phyloP scores from a whole-genome alignment of 495 filamentous ascomycete genomes.

The Lineolata rhizophorae region DNA sequence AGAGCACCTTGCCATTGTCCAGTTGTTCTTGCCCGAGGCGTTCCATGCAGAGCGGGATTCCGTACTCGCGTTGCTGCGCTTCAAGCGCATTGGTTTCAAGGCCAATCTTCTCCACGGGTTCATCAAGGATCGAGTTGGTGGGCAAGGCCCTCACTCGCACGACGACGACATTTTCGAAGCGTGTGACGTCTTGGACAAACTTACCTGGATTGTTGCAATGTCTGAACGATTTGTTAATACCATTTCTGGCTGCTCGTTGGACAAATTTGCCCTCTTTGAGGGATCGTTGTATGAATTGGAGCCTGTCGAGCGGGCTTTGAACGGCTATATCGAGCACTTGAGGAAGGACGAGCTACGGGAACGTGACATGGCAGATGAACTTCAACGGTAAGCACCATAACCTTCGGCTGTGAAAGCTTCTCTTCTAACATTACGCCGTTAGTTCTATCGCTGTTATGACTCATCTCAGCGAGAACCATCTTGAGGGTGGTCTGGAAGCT shows the following conservation, averaged over 20 bases:
- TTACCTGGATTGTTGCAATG: constrained; percentile 62
- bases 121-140: constrained; percentile 51
- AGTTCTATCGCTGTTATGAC: constrained; percentile 59
- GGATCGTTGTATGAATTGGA: constrained; percentile 72
- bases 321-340: constrained; percentile 68
- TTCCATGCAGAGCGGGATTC: constrained; percentile 64
- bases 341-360: constrained; percentile 74
- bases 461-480: constrained; percentile 64
- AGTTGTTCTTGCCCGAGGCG: constrained; percentile 73
- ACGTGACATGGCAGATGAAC: constrained; percentile 53
- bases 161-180: constrained; percentile 57
- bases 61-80: constrained; percentile 61
- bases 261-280: constrained; percentile 54
- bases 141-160: constrained; percentile 27
- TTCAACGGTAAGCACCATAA: constrained; percentile 49
- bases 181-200: constrained; percentile 62
- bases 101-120: constrained; percentile 56
- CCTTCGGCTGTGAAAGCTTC: too few relatives aligned
- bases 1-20: constrained; percentile 71
- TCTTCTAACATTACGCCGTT: constrained; percentile 1
- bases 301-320: constrained; percentile 75
- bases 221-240: constrained; percentile 65
- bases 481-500: constrained; percentile 45
- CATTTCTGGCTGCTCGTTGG: constrained; percentile 50
- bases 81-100: constrained; percentile 79